Base-by-base conservation (phyloP, 768 basidiomycete species). In the Clathrus columnatus region DNA sequence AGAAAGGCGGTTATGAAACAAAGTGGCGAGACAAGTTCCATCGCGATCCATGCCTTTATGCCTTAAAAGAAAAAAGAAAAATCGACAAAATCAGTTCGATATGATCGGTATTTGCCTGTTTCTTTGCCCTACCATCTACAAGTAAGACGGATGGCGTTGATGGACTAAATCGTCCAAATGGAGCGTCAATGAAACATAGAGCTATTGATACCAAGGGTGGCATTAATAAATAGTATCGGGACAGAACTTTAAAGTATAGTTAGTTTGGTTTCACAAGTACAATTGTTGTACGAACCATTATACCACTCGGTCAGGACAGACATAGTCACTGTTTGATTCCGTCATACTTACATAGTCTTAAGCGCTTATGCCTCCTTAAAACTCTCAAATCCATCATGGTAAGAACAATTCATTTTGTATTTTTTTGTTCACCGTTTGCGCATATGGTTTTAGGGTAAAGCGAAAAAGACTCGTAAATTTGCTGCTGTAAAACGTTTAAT, bases 391-490 rank as follows among this genome's bases (percentile, higher is more conserved):
- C 10, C 24, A 5, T 24, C 27, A 55, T 55, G 54, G 54, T 30
- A 47, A 14, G 44, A 20, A 28, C 7, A 14, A 14, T 47, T 11
- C 36, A 47, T 4, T 18, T 23, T 2, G 21, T 14, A 3, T 47
- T 23, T 18, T 11, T 4, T 23, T 28, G 4, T 14, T 18, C 21
- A 47, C 20, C 16, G 18, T 5, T 28, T 50, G 26, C 20, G 32
- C 26, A 20, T 50, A 21, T 24, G 14, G 27, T 23, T 44, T 4
- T 60, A 96, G 93, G 89, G 83, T 11, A 92, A 83, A 70, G 90
- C 89, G 26, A 91, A 91, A 69, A 95, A 92, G 69, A 94, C 92
- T 0, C 79, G 93, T 70, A 95, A 95, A 68, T 97, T 98, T 67
- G 95, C 93, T 1, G 73, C 83, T 8, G 91, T 95, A 46, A 98